Conservation (phyloP, 768 basidiomycete genomes). For the Russula brevipes region DNA sequence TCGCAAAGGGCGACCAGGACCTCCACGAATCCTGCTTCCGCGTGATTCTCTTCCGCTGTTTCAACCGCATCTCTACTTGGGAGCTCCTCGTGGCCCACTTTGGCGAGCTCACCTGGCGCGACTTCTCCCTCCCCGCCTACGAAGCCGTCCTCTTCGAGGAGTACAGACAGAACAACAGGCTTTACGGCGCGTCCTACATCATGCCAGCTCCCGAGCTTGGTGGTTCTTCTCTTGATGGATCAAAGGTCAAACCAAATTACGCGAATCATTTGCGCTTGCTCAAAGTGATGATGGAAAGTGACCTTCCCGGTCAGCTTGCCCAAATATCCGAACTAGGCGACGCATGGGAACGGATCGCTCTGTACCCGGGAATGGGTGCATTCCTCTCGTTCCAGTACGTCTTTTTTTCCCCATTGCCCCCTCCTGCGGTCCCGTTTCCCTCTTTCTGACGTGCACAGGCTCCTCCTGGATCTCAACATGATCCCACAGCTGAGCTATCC, state of each 20-base stretch:
- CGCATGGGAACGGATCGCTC: slow-evolving; percentile 47
- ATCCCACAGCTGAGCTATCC: slow-evolving; percentile 49
- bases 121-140: slow-evolving; percentile 51
- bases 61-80: slow-evolving; percentile 71
- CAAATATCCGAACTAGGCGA: slow-evolving; percentile 55
- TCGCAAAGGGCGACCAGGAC: slow-evolving; percentile 59
- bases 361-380: slow-evolving; percentile 70
- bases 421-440: neutral
- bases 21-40: slow-evolving; percentile 65
- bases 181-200: slow-evolving; percentile 71
- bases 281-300: slow-evolving; percentile 44
- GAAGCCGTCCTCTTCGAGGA: slow-evolving; percentile 45
- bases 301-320: slow-evolving; percentile 46
- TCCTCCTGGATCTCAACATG: slow-evolving; percentile 38
- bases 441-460: slow-evolving; percentile 25
- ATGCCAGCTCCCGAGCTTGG: slow-evolving; percentile 62
- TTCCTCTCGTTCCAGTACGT: slow-evolving; percentile 63
- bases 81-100: slow-evolving; percentile 49
- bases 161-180: slow-evolving; percentile 35
- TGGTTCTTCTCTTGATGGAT: slow-evolving; percentile 24
- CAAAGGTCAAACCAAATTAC: slow-evolving; percentile 35
- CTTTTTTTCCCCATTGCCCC: neutral
- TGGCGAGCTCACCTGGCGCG: slow-evolving; percentile 56
- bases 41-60: slow-evolving; percentile 63
- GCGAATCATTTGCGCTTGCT: slow-evolving; percentile 59